A percentile compares a stretch with the other conserved stretches of the same genome.
Conservation (phyloP, 2,329 filamentous ascomycete genomes). For the Botryosphaeria dothidea region DNA sequence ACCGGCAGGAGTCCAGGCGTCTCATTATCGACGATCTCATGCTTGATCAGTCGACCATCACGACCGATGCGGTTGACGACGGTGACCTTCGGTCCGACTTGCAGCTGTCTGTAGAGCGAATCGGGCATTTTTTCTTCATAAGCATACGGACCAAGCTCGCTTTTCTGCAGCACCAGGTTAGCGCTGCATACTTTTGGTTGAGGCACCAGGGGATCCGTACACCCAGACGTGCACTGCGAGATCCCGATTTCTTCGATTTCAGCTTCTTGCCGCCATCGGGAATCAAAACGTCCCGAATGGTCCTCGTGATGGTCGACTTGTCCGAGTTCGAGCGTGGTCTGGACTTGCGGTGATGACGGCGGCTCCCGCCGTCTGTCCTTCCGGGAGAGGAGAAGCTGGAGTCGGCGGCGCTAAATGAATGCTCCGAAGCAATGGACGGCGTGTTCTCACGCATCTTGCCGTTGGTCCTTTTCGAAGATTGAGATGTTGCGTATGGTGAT, state of each 20-base stretch:
- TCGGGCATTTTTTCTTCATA: slow-evolving; percentile 49
- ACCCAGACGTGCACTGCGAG: slow-evolving; percentile 32
- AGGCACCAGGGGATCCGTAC: slow-evolving; percentile 27
- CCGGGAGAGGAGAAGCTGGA: slow-evolving; percentile 26
- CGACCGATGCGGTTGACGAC: slow-evolving; percentile 42
- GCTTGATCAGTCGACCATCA: slow-evolving; percentile 43
- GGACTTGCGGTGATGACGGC: slow-evolving; percentile 17
- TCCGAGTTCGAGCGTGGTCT: slow-evolving; percentile 26
- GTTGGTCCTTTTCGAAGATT: slow-evolving; percentile 32
- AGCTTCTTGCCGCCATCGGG: slow-evolving; percentile 32
- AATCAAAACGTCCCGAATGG: slow-evolving; percentile 36
- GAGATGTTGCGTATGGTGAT: slow-evolving; percentile 29
- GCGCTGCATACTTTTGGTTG: neutral
- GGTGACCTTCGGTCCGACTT: slow-evolving; percentile 41
- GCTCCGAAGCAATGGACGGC: slow-evolving; percentile 24
- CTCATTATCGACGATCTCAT: slow-evolving; percentile 46
- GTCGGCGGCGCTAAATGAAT: slow-evolving; percentile 27
- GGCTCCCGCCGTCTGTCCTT: neutral
- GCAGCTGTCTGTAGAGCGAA: slow-evolving; percentile 43
- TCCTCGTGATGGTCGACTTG: slow-evolving; percentile 38
- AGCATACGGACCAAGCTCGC: slow-evolving; percentile 50
- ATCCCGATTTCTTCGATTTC: slow-evolving; percentile 18
- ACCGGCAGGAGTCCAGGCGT: slow-evolving; percentile 47
- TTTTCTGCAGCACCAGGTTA: slow-evolving; percentile 30
- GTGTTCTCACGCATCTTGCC: slow-evolving; percentile 28